Percentiles rank a stretch among this genome's conserved stretches.
Evolutionary conservation across 108 stramenopile species (phyloP).

Genomic region (Asterionellopsis glacialis): DNA sequence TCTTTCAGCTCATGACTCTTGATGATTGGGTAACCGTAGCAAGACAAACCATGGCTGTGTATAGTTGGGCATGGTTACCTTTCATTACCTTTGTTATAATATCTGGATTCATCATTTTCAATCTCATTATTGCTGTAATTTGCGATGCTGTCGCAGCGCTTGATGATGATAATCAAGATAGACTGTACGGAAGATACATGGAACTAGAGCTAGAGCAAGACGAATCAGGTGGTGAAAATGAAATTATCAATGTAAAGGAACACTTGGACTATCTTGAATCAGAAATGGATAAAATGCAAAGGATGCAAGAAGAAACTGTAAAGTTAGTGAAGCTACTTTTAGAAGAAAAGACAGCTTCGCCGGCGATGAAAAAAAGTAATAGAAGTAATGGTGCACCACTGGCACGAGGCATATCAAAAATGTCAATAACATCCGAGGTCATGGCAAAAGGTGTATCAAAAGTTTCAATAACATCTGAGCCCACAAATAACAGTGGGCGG

Average conservation of each 20-base stretch:
- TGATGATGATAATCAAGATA: constrained; percentile 41
- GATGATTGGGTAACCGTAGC: constrained; percentile 50
- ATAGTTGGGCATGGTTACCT: constrained; percentile 58
- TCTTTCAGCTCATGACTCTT: constrained; percentile 55
- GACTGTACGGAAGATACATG: constrained; percentile 32
- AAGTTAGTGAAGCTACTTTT: no score
- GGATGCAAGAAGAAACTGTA: constrained; percentile 4
- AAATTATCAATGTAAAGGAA: neutral
- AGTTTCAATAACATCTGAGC: no score
- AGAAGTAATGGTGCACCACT: no score
- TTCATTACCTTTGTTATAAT: constrained; percentile 57
- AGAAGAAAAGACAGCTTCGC: no score
- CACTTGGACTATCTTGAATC: constrained; percentile 1
- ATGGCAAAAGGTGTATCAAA: no score
- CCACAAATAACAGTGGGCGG: no score
- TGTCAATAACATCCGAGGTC: no score
- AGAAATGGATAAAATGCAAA: constrained; percentile 3
- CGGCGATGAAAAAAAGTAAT: no score
- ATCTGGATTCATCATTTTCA: constrained; percentile 66
- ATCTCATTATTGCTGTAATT: constrained; percentile 79
- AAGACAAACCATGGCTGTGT: constrained; percentile 30
- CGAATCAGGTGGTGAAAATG: neutral
- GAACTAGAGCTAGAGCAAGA: constrained; percentile 9
- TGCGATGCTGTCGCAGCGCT: constrained; percentile 65
- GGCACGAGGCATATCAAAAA: no score